Evolutionary conservation across 257 asterid genomes (phyloP), one percentile per base, ranked within the genome.

Genomic region (Echium plantagineum): DNA sequence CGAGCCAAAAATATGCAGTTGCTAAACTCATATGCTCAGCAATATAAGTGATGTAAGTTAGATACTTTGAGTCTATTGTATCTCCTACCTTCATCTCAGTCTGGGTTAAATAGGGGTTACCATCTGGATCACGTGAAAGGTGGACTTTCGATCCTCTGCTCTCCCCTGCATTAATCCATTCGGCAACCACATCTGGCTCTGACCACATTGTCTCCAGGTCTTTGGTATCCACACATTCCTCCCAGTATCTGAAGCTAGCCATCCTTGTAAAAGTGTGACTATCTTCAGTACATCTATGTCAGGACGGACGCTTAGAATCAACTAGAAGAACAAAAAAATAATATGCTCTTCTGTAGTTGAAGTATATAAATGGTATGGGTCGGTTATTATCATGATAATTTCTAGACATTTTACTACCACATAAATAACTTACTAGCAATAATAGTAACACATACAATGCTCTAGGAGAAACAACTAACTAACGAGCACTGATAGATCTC

Each of bases 101-200:
- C 65, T 85, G 96, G 47, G 98, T 91, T 66, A 91, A 71, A 73
- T 76, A 91, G 67, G 90, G 86, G 48, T 88, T 95, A 24, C 97
- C 97, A 53, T 91, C 98, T 18, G 89, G 90, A 82, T 91, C 97
- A 47, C 97, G 98, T 15, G 98, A 82, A 60, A 91, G 88, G 75
- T 85, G 95, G 72, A 88, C 84, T 72, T 80, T 85, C 52, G 86
- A 80, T 52, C 90, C 98, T 71, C 52, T 74, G 21, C 86, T 77
- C 80, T 88, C 96, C 65, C 98, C 98, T 59, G 76, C 98, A 55
- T 62, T 75, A 63, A 78, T 66, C 98, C 98, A 91, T 70, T 91
- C 98, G 20, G 84, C 81, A 48, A 77, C 70, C 51, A 91, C 95
- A 52, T 81, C 81, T 57, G 94, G 89, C 63, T 84, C 81, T 54